Evolutionary conservation across 1,139 yeast species (phyloP), one percentile per base, ranked within the genome.

Genomic region (Geotrichum cucujoidarum): DNA sequence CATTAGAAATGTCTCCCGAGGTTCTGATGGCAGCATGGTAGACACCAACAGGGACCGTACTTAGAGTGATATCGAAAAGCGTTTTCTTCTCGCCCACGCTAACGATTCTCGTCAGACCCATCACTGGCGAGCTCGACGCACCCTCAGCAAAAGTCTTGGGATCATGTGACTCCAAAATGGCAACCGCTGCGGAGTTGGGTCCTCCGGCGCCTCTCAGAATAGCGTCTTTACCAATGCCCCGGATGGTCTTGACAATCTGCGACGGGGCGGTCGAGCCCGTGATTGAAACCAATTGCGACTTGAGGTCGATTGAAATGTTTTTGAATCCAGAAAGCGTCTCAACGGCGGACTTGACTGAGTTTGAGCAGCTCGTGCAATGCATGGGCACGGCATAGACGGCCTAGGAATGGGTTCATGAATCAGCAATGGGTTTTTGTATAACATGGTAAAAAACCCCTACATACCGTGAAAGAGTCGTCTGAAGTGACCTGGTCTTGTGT

Each of bases 141-240:
- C 35, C 38, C 47, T 76, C 75, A 22, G 57, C 56, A 29, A 55
- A 55, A 54, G 80, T 80, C 45, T 69, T 67, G 1, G 68, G 63
- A 50, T 73, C 78, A 59, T 83, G 84, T 16, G 85, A 76, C 62
- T 92, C 97, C 50, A 90, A 68, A 43, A 90, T 90, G 55, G 95
- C 81, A 27, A 90, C 97, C 0, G 95, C 97, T 0, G 97, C 95
- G 22, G 90, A 78, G 62, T 90, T 83, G 18, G 95, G 83, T 48
- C 73, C 73, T 1, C 97, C 97, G 0, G 96, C 80, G 4, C 98
- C 98, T 53, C 97, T 74, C 31, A 90, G 83, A 55, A 90, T 86
- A 8, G 95, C 95, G 62, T 90, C 97, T 57, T 80, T 78, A 1
- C 97, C 97, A 3, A 81, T 80, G 21, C 21, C 25, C 63, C 83